Base-by-base conservation (phyloP, 345 rosid species). In the Lepidium aucheri region DNA sequence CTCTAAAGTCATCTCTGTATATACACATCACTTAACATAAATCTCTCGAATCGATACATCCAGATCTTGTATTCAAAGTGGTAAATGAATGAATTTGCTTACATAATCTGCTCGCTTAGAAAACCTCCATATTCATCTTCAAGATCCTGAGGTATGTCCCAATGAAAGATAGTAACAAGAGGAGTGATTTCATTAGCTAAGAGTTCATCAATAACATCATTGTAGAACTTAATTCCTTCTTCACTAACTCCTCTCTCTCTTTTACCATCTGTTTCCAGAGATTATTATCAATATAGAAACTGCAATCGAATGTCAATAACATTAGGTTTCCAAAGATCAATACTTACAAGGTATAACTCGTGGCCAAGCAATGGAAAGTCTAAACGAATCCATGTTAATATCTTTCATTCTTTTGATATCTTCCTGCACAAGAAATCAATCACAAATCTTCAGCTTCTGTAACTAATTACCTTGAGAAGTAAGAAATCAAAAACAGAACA, bases 351-450 rank as follows among this genome's bases (percentile, higher is more conserved):
- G 85, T 10, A 77, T 1, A 15, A 84, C 53, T 70, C 88, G 65
- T 13, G 84, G 36, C 88, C 88, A 84, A 53, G 85, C 83, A 41
- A 84, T 77, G 55, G 84, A 84, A 42, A 84, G 79, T 67, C 82
- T 77, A 68, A 74, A 81, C 6, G 77, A 66, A 60, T 84, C 79
- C 65, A 80, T 61, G 18, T 80, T 79, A 6, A 81, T 52, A 16
- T 52, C 66, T 44, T 79, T 79, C 74, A 84, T 51, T n/a, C 76
- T 62, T 20, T 60, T 53, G 2, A 74, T 62, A 53, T 84, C 88
- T 41, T 79, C 79, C 64, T 40, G 63, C 16, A 53, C 46, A 60
- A 65, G 49, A 36, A 64, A 49, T 55, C 0, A 38, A 63, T 1
- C 53, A 72, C 6, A 72, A 15, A 64, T 63, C 22, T 40, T 72